These are phyloP conservation scores for Phellinidium pouzarii DNA, from an alignment of 1,284 basidiomycete species.

Conservation along the genomic window DNA sequence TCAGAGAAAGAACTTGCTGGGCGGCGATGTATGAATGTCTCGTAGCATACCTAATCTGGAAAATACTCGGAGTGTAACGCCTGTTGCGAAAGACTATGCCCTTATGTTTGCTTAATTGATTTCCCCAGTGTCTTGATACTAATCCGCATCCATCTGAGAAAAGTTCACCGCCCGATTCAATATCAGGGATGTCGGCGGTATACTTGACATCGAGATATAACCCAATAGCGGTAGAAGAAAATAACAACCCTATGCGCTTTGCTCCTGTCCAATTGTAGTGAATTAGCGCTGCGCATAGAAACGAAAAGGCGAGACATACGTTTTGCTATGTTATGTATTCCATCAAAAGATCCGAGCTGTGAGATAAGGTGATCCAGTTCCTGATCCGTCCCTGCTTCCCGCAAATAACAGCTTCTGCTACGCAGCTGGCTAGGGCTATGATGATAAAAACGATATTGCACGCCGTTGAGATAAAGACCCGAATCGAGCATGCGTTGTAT, in stretches of 20 bases:
- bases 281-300: conserved; percentile 38
- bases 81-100: conserved; percentile 44
- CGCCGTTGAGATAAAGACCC: conserved; percentile 49
- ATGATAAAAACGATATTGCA: conserved; percentile 60
- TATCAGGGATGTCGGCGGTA: conserved; percentile 50
- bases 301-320: conserved; percentile 32
- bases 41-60: conserved; percentile 48
- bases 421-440: conserved; percentile 65
- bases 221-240: no score
- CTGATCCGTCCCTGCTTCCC: conserved; percentile 43
- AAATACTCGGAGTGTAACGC: conserved; percentile 53
- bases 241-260: no score
- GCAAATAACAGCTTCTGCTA: conserved; percentile 54
- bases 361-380: conserved; percentile 53
- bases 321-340: conserved; percentile 57
- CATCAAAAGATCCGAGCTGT: conserved; percentile 46
- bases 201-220: conserved; percentile 38
- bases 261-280: no score
- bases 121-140: conserved; percentile 44
- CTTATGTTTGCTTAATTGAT: conserved; percentile 46
- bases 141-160: conserved; percentile 67
- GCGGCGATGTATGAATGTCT: conserved; percentile 6
- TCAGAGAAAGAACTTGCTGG: background rate
- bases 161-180: conserved; percentile 45
- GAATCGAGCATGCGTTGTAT: conserved; percentile 45